Evolutionary conservation across 176 grass and related monocot genomes (phyloP).

Genomic region (maize (Zea mays)): Zm-B73-REFERENCE-NAM-5.0 NC_050103.1:176586001-176586500

Average conservation of each 20-base stretch:
- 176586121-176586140: neutral
- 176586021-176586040: constrained; percentile 41
- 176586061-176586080: constrained; percentile 74
- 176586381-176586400: neutral
- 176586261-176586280: constrained; percentile 38
- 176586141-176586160: neutral
- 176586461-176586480: constrained; percentile 32
- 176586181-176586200: neutral
- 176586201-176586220: neutral
- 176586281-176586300: constrained; percentile 51
- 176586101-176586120: neutral
- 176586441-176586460: neutral
- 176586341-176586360: constrained; percentile 66
- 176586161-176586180: constrained; percentile 36
- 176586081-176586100: constrained; percentile 20
- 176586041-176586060: constrained; percentile 62
- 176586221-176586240: no score
- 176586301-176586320: constrained; percentile 76
- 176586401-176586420: neutral
- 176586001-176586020: constrained; percentile 35
- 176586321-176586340: constrained; percentile 82
- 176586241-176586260: constrained; percentile 13
- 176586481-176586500: constrained; percentile 17
- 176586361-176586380: neutral
- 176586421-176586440: neutral